Evolutionary conservation across 345 rosid genomes (phyloP).

Genomic region (Citrus cavaleriei): DNA sequence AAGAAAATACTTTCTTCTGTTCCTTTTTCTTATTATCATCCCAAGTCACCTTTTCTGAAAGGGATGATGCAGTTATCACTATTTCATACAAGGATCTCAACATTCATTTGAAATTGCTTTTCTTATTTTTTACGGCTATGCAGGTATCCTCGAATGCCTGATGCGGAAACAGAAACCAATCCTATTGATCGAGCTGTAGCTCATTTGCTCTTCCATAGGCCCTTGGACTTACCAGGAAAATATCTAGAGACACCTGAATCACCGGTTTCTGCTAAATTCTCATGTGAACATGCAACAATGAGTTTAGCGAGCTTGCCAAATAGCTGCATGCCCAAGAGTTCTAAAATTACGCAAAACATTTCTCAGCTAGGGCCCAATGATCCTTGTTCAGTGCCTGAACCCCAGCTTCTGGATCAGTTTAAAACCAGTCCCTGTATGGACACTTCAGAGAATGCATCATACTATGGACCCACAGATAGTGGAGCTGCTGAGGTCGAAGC

Average conservation of each 20-base stretch:
- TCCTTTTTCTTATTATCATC: background rate
- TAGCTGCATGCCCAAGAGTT: slow-evolving; percentile 29
- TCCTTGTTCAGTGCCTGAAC: slow-evolving; percentile 18
- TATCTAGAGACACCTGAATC: slow-evolving; percentile 55
- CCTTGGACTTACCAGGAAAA: slow-evolving; percentile 44
- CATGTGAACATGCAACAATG: slow-evolving; percentile 31
- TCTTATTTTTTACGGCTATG: slow-evolving; percentile 5
- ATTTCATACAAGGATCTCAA: background rate
- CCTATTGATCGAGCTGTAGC: slow-evolving; percentile 86
- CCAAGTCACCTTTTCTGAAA: background rate
- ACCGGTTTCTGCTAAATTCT: slow-evolving; percentile 43
- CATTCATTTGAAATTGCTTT: background rate
- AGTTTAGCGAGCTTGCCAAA: slow-evolving; percentile 18
- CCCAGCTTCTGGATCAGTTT: slow-evolving; percentile 13
- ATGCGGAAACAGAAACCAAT: slow-evolving; percentile 80
- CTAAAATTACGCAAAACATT: slow-evolving; percentile 25
- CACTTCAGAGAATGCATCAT: slow-evolving; percentile 32
- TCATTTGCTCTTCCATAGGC: slow-evolving; percentile 82
- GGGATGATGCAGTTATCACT: background rate
- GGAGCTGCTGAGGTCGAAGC: slow-evolving; percentile 31
- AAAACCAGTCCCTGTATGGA: slow-evolving; percentile 19
- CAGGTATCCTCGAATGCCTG: slow-evolving; percentile 52
- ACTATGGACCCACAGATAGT: slow-evolving; percentile 37
- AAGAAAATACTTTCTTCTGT: background rate
- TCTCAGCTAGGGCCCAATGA: slow-evolving; percentile 32